Percentiles rank a stretch among this genome's conserved stretches.
These are phyloP conservation scores for Epichloe glyceriae DNA, from an alignment of 2,329 filamentous ascomycete genomes.

Conservation along the genomic window DNA sequence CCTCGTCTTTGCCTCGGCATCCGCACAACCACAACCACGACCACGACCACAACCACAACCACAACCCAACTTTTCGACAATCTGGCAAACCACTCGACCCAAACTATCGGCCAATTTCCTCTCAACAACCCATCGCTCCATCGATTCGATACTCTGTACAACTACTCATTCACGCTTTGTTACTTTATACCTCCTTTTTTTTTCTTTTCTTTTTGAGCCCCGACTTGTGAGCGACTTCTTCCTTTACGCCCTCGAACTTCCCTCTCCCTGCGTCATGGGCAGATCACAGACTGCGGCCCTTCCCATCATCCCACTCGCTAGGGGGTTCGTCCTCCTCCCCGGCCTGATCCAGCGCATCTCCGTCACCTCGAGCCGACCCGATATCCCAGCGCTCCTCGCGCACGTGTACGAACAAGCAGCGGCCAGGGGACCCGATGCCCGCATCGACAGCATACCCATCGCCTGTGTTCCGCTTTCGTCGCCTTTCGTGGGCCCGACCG, in stretches of 20 bases:
- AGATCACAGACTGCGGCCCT: constrained; percentile 36
- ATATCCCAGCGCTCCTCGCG: constrained; percentile 78
- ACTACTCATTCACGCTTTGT: background rate
- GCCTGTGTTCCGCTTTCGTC: constrained; percentile 80
- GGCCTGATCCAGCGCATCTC: constrained; percentile 76
- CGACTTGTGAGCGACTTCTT: background rate
- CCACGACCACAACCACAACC: too few species aligned
- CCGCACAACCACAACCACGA: too few species aligned
- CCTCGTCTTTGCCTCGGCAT: constrained; percentile 1
- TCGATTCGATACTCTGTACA: background rate
- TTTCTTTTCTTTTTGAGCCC: too few species aligned
- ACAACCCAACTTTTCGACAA: too few species aligned
- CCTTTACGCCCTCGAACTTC: background rate
- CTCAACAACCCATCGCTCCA: background rate
- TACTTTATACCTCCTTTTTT: background rate
- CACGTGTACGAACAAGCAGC: constrained; percentile 69
- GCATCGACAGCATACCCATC: constrained; percentile 58
- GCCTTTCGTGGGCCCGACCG: constrained; percentile 58
- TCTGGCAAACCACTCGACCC: background rate
- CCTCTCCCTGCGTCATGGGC: constrained; percentile 20
- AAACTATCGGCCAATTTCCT: background rate
- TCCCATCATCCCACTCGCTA: constrained; percentile 71
- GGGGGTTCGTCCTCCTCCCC: constrained; percentile 71
- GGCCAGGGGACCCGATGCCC: constrained; percentile 50
- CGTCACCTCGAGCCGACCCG: constrained; percentile 64